phyloP scores from a whole-genome alignment of 2,329 filamentous ascomycete species.

The Simplicillium sp. region DNA sequence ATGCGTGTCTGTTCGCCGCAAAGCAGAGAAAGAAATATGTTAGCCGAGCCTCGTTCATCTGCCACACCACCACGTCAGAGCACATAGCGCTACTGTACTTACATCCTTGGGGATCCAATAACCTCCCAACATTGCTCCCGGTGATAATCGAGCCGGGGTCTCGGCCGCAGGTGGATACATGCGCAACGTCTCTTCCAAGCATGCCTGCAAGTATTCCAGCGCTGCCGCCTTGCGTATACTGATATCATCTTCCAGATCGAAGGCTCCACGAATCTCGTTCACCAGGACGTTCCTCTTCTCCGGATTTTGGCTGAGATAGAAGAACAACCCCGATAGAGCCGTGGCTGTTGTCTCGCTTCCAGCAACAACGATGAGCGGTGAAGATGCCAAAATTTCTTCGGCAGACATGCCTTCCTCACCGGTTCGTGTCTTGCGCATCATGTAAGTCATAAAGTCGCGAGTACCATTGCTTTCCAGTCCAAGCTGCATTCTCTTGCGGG shows the following conservation, averaged over 20 bases:
- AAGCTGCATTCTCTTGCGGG: slow-evolving; percentile 9
- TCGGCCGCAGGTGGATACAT: slow-evolving; percentile 24
- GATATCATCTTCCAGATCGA: slow-evolving; percentile 26
- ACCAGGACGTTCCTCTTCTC: slow-evolving; percentile 18
- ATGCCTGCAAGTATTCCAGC: slow-evolving; percentile 27
- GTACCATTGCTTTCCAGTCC: slow-evolving; percentile 11
- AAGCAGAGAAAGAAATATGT: background rate
- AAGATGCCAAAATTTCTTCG: slow-evolving; percentile 22
- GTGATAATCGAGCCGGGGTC: slow-evolving; percentile 15
- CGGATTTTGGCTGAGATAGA: slow-evolving; percentile 20
- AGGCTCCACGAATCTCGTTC: slow-evolving; percentile 23
- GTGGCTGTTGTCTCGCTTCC: slow-evolving; percentile 25
- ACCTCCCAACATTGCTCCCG: slow-evolving; percentile 22
- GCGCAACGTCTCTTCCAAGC: slow-evolving; percentile 31
- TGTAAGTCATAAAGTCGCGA: slow-evolving; percentile 15
- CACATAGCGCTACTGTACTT: slow-evolving; percentile 9
- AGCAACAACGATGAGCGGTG: slow-evolving; percentile 15
- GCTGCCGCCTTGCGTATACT: slow-evolving; percentile 18
- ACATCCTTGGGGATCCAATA: slow-evolving; percentile 23
- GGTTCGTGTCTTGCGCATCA: slow-evolving; percentile 20
- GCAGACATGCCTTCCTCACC: slow-evolving; percentile 17
- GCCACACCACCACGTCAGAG: background rate
- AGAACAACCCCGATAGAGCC: slow-evolving; percentile 17
- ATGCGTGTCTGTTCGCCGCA: slow-evolving; percentile 24
- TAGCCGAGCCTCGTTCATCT: background rate